These are phyloP conservation scores for Yamadazyma philogaea DNA, from an alignment of 805 yeast genomes.

Conservation along the genomic window DNA sequence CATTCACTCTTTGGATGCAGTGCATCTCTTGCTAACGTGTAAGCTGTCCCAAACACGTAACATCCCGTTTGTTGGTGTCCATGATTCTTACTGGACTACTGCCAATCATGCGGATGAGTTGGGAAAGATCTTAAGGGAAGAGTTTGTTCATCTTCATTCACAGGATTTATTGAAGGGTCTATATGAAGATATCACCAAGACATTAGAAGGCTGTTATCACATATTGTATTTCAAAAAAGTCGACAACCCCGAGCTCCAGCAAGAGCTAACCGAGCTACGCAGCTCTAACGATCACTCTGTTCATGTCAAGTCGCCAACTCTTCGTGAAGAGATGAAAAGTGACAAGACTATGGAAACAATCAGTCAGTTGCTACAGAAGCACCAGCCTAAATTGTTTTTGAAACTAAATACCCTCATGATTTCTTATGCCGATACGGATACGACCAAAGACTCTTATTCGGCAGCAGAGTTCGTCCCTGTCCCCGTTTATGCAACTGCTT, in stretches of 20 bases:
- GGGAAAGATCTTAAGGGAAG: slow-evolving; percentile 26
- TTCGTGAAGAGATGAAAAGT: background rate
- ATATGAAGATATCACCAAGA: slow-evolving; percentile 23
- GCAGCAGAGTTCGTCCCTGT: slow-evolving; percentile 22
- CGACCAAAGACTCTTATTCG: background rate
- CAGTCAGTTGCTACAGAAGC: slow-evolving; percentile 16
- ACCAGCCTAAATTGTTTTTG: slow-evolving; percentile 24
- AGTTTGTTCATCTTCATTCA: slow-evolving; percentile 34
- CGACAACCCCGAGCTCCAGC: slow-evolving; percentile 12
- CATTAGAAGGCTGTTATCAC: slow-evolving; percentile 26
- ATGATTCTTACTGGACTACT: slow-evolving; percentile 45
- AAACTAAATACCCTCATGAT: slow-evolving; percentile 3
- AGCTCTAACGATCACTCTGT: background rate
- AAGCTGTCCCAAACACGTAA: slow-evolving; percentile 18
- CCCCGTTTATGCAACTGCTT: slow-evolving; percentile 28
- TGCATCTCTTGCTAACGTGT: slow-evolving; percentile 38
- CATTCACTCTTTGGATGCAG: slow-evolving; percentile 41
- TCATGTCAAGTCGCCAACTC: background rate
- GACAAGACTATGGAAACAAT: background rate
- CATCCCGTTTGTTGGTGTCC: slow-evolving; percentile 37
- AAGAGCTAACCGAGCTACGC: background rate
- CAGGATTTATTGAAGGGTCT: slow-evolving; percentile 24
- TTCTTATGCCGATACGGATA: slow-evolving; percentile 4
- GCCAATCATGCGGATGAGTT: slow-evolving; percentile 29
- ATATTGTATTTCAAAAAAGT: slow-evolving; percentile 29